These are phyloP conservation scores for Suillus subalutaceus DNA, from an alignment of 768 basidiomycete species.

Conservation along the genomic window DNA sequence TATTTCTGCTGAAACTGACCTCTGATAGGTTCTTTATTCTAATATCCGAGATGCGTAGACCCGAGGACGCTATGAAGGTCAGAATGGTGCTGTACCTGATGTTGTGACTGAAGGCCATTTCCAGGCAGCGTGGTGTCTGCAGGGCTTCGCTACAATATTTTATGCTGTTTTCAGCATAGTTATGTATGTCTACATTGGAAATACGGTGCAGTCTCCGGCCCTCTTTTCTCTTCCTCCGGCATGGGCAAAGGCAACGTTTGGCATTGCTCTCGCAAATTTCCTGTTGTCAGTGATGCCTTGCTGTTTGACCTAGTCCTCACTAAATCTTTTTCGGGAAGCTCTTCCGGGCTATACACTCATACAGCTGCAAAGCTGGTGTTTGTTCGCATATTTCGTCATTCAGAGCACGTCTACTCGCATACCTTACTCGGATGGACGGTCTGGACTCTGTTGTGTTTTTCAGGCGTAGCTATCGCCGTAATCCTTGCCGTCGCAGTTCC, in stretches of 20 bases:
- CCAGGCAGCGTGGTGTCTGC: slow-evolving; percentile 56
- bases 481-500: slow-evolving; percentile 54
- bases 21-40: slow-evolving; percentile 54
- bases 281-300: slow-evolving; percentile 40
- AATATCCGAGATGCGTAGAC: slow-evolving; percentile 57
- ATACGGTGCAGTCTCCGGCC: slow-evolving; percentile 48
- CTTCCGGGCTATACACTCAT: slow-evolving; percentile 50
- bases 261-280: slow-evolving; percentile 52
- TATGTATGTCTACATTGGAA: slow-evolving; percentile 50
- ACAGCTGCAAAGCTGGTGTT: slow-evolving; percentile 58
- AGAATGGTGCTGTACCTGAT: not conserved
- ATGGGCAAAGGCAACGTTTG: slow-evolving; percentile 56
- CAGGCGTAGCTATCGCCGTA: slow-evolving; percentile 40
- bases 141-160: slow-evolving; percentile 54
- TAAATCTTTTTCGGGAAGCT: slow-evolving; percentile 28
- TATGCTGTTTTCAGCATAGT: slow-evolving; percentile 50
- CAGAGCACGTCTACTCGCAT: slow-evolving; percentile 52
- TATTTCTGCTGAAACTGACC: slow-evolving; percentile 10
- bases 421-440: slow-evolving; percentile 51
- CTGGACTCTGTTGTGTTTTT: slow-evolving; percentile 48
- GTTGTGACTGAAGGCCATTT: not conserved
- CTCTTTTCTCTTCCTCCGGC: slow-evolving; percentile 48
- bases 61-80: slow-evolving; percentile 61
- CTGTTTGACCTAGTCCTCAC: not conserved
- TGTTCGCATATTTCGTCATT: slow-evolving; percentile 51